Evolutionary conservation across 805 yeast species (phyloP).

Genomic region (Brettanomyces nanus): DNA sequence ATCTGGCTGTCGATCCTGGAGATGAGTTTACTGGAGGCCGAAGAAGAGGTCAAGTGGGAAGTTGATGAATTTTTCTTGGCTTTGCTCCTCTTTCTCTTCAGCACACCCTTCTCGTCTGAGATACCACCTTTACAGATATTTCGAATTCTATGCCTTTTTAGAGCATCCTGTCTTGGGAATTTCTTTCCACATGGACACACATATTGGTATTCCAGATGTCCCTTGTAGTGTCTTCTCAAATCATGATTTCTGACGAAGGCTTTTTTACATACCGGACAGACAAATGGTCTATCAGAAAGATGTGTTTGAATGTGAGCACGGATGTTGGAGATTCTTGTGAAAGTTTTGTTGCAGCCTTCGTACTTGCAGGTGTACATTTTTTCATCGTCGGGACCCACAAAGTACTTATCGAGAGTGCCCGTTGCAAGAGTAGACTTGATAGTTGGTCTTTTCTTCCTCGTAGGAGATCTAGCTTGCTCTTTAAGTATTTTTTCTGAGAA

Average conservation of each 20-base stretch:
- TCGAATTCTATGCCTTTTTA: conserved; percentile 70
- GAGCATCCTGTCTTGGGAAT: conserved; percentile 84
- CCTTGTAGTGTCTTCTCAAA: conserved; percentile 78
- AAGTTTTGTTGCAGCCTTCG: conserved; percentile 62
- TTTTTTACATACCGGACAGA: conserved; percentile 69
- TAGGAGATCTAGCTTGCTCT: conserved; percentile 37
- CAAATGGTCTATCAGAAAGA: conserved; percentile 86
- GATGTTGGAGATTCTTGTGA: conserved; percentile 84
- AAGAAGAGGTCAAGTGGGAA: background rate
- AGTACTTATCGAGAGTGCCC: conserved; percentile 78
- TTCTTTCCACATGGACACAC: conserved; percentile 91
- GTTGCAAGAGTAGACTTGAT: conserved; percentile 72
- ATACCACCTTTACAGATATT: conserved; percentile 78
- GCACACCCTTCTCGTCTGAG: conserved; percentile 24
- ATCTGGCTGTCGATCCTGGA: background rate
- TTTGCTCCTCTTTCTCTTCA: conserved; percentile 6
- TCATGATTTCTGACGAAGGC: conserved; percentile 95
- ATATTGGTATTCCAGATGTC: conserved; percentile 67
- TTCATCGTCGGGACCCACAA: conserved; percentile 70
- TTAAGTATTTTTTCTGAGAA: conserved; percentile 22
- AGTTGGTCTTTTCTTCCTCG: conserved; percentile 37
- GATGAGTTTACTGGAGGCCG: background rate
- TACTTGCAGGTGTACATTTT: conserved; percentile 68
- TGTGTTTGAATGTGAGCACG: conserved; percentile 97
- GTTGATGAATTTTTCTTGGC: background rate